phyloP scores from a whole-genome alignment of 2,329 filamentous ascomycete species.

The Hypocreales sp. region DNA sequence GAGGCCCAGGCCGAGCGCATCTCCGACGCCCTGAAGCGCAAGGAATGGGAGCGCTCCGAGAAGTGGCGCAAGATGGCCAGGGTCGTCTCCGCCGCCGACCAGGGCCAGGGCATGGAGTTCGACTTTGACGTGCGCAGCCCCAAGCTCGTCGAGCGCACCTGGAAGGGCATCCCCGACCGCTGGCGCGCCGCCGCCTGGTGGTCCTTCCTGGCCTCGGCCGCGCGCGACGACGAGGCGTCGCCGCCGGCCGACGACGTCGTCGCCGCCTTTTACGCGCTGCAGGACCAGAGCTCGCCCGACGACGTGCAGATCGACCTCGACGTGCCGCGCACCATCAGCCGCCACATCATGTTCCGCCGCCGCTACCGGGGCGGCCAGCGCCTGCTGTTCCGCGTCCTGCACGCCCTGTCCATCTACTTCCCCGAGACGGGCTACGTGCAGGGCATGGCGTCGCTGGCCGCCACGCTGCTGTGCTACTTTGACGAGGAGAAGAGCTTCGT shows the following conservation, averaged over 20 bases:
- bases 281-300: conserved; percentile 63
- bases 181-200: conserved; percentile 94
- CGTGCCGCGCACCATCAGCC: conserved; percentile 84
- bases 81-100: conserved; percentile 30
- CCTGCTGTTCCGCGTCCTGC: conserved; percentile 80
- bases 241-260: conserved; percentile 58
- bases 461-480: conserved; percentile 89
- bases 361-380: conserved; percentile 87
- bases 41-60: conserved; percentile 46
- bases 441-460: conserved; percentile 88
- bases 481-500: conserved; percentile 90
- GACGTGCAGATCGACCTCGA: conserved; percentile 96
- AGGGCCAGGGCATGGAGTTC: conserved; percentile 46
- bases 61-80: conserved; percentile 56
- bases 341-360: conserved; percentile 92
- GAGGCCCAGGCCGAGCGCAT: conserved; percentile 36
- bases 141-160: conserved; percentile 82
- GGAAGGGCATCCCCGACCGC: conserved; percentile 95
- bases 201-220: conserved; percentile 71
- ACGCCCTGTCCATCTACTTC: conserved; percentile 82
- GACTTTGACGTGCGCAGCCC: conserved; percentile 71
- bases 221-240: conserved; percentile 43
- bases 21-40: conserved; percentile 41
- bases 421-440: conserved; percentile 90
- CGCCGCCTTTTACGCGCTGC: conserved; percentile 54